Percentiles rank a stretch among this genome's conserved stretches.
Evolutionary conservation across 2,329 filamentous ascomycete species (phyloP).

Genomic region (Hypoxylon sp.): DNA sequence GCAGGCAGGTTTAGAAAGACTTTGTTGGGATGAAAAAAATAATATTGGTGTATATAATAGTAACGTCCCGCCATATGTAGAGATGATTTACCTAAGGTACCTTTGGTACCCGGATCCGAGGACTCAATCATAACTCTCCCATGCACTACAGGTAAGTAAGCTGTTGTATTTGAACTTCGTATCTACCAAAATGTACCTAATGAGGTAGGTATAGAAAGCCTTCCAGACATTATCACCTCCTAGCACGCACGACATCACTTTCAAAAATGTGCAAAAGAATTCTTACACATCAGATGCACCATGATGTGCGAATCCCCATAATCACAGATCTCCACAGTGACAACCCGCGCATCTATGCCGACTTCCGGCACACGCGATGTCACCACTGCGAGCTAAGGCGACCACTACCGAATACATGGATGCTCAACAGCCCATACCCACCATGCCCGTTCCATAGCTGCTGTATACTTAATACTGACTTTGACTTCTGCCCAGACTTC

Average conservation of each 20-base stretch:
- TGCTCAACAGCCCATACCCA: slow-evolving; percentile 3
- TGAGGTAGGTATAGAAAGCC: no score
- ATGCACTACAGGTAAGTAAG: no score
- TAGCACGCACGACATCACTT: background rate
- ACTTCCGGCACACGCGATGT: slow-evolving; percentile 42
- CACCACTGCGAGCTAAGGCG: slow-evolving; percentile 48
- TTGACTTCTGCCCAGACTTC: slow-evolving; percentile 36
- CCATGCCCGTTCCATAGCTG: slow-evolving; percentile 50
- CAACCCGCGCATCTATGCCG: slow-evolving; percentile 32
- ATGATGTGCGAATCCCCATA: slow-evolving; percentile 49
- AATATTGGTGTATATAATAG: background rate
- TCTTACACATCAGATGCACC: slow-evolving; percentile 50
- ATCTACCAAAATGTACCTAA: no score
- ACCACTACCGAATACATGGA: slow-evolving; percentile 1
- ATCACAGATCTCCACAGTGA: slow-evolving; percentile 28
- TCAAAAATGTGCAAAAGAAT: slow-evolving; percentile 47
- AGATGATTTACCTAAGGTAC: no score
- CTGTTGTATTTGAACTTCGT: no score
- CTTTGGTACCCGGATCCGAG: no score
- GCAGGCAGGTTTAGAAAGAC: background rate
- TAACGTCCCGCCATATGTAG: background rate
- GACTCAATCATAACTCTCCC: no score
- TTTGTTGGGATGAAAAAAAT: background rate
- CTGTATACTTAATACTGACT: slow-evolving; percentile 25
- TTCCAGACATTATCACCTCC: no score